These are phyloP conservation scores for Scheffersomyces coipomensis DNA, from an alignment of 805 yeast genomes.

Conservation along the genomic window DNA sequence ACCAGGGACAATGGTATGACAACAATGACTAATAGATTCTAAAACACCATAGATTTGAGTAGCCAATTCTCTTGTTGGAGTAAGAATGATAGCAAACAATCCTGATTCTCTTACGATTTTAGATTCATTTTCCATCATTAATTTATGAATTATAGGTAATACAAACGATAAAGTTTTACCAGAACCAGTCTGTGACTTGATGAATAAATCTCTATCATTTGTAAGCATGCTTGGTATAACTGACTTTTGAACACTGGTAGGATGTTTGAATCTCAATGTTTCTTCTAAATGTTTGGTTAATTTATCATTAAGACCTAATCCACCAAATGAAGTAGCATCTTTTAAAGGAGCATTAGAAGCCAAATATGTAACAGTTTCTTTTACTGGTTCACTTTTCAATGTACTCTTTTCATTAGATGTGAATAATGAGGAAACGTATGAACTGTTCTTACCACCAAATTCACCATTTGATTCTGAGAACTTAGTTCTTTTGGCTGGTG, in stretches of 20 bases:
- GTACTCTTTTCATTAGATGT: slow-evolving; percentile 29
- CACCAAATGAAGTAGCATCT: slow-evolving; percentile 67
- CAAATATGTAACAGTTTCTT: slow-evolving; percentile 32
- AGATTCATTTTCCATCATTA: slow-evolving; percentile 51
- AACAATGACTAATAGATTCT: slow-evolving; percentile 67
- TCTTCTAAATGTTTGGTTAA: slow-evolving; percentile 55
- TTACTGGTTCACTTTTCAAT: slow-evolving; percentile 60
- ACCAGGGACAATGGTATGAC: slow-evolving; percentile 92
- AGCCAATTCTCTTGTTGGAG: slow-evolving; percentile 96
- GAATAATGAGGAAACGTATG: slow-evolving; percentile 85
- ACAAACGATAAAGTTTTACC: slow-evolving; percentile 92
- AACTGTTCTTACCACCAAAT: slow-evolving; percentile 53
- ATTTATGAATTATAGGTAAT: slow-evolving; percentile 74
- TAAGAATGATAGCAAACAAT: slow-evolving; percentile 79
- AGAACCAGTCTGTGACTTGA: slow-evolving; percentile 97
- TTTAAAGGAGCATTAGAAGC: slow-evolving; percentile 88
- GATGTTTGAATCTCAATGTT: slow-evolving; percentile 56
- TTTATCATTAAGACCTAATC: slow-evolving; percentile 62
- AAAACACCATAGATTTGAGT: slow-evolving; percentile 83
- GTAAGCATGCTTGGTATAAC: slow-evolving; percentile 59
- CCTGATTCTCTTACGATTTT: slow-evolving; percentile 67
- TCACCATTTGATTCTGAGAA: slow-evolving; percentile 50
- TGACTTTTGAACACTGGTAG: slow-evolving; percentile 84
- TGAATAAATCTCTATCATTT: slow-evolving; percentile 62
- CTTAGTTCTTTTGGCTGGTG: slow-evolving; percentile 32